Base-by-base conservation (phyloP, 2,329 filamentous ascomycete species). In the Grosmannia penicillata region DNA sequence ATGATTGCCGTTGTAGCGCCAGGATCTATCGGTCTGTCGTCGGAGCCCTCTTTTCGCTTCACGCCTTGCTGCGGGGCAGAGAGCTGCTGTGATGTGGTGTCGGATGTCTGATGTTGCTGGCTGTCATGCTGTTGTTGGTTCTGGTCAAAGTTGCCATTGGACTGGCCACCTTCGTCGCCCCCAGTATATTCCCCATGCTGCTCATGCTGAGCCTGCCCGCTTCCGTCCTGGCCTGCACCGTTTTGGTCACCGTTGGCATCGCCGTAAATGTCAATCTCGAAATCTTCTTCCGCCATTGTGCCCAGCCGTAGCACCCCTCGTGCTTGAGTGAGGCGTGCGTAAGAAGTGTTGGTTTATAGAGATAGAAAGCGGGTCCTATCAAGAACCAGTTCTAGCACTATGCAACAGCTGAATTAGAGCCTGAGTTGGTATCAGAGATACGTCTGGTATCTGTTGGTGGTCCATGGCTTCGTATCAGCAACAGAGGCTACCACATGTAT, bases 251-350 rank as follows among this genome's bases (percentile, higher is more conserved):
- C 58, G 43, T 59, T 61, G 42, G 64, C 62, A 49, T 79, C 76
- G 49, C 74, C 76, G 52, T 81, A 82, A 51, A 81, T 76, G 48
- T 82, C 77, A 59, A 82, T 79, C 49, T 81, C 77, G 56, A 78
- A 80, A 50, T 79, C 75, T 51, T 79, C 75, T 50, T 81, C 76
- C 48, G 75, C 72, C 76, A 80, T 81, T 36, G 51, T 59, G 51
- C 33, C 35, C 26, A 15, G 21, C 8, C n/a, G 26, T 15, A 8
- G 10, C 31, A 15, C 31, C 27, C 25, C n/a, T n/a, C n/a, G n/a
- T n/a, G n/a, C n/a, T n/a, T n/a, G n/a, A n/a, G n/a, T n/a, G n/a
- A n/a, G 14, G 9, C 6, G 5, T 18, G 32, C 8, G 7, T n/a
- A 18, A 22, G 22, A 17, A 26, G 32, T n/a, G 17, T 19, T 9